Base-by-base conservation (phyloP, 768 basidiomycete genomes). In the Pleurotus platypus region DNA sequence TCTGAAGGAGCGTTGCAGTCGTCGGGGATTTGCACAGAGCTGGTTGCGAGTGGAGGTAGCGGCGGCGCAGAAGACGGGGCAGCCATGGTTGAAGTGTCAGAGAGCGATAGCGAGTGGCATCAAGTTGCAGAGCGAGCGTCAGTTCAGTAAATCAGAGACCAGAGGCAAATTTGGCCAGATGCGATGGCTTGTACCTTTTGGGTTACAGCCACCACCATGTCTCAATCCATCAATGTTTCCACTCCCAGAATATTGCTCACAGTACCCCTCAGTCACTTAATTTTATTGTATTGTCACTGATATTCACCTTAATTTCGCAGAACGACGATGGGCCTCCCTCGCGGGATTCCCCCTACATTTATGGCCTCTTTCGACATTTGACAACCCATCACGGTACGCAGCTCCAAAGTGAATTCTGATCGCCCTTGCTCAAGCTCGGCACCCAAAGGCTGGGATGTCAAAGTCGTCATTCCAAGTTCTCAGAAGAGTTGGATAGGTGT, bases 401-500 rank as follows among this genome's bases (percentile, higher is more conserved):
- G 66, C 84, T 22, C 82, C 82, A 8, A 80, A 75, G 57, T 74
- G 79, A 57, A 24, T 35, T 35, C 30, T 35, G 30, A 35, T 35
- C 30, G 30, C 11, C 30, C 30, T 35, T 35, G 30, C 30, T 35
- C 30, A 35, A 35, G 30, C 30, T 11, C 30, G 30, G 30, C 30
- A 35, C 30, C 30, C 58, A 55, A 49, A 88, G 90, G 86, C 12
- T 91, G 87, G 86, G 75, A 89, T 63, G 88, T 92, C 39, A 87
- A 83, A 65, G 91, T 92, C 13, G 87, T 92, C 55, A 73, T 92
- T 22, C 90, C 90, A 12, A 89, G 84, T 62, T 77, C 86, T 8
- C 91, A 94, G 66, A 92, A 90, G 68, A 90, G 89, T 38, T 94
- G 92, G 91, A 92, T 94, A 35, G 92, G 91, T 89, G 58, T 53